Evolutionary conservation across 1,284 basidiomycete species (phyloP).

Genomic region (Laetiporus sulphureus): DNA sequence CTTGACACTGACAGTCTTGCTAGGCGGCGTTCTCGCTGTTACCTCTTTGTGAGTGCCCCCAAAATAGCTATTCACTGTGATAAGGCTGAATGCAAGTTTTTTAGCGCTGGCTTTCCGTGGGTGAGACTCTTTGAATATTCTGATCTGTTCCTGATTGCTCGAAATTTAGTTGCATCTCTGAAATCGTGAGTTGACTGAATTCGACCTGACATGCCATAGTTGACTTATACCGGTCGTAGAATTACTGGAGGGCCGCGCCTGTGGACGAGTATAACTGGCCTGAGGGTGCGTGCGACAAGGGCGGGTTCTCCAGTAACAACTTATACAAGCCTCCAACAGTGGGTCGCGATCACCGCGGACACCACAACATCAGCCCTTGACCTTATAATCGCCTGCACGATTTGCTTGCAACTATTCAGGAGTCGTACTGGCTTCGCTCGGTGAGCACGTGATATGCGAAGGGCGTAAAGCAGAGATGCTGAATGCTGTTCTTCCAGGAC

Average conservation of each 20-base stretch:
- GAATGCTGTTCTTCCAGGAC: neutral
- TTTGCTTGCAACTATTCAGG: neutral
- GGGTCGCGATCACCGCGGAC: neutral
- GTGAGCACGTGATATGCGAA: neutral
- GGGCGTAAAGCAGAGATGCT: neutral
- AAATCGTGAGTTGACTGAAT: too few species aligned
- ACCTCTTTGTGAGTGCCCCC: too few species aligned
- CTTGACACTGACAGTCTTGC: neutral
- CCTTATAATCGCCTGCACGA: neutral
- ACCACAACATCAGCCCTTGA: neutral
- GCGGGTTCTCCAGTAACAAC: neutral
- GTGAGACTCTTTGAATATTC: too few species aligned
- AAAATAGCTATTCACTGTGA: too few species aligned
- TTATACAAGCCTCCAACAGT: neutral
- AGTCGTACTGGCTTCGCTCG: conserved; percentile 1
- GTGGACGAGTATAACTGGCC: neutral
- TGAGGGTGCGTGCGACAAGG: neutral
- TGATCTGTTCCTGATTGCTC: too few species aligned
- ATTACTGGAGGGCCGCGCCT: too few species aligned
- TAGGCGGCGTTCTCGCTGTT: neutral
- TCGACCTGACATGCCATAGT: too few species aligned
- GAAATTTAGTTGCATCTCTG: too few species aligned
- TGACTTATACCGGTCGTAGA: too few species aligned
- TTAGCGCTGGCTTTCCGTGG: too few species aligned
- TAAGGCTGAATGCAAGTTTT: too few species aligned